A percentile compares a stretch with the other conserved stretches of the same genome.
Evolutionary conservation across 2,329 filamentous ascomycete species (phyloP).

Genomic region (Ceratocystis albifundus): DNA sequence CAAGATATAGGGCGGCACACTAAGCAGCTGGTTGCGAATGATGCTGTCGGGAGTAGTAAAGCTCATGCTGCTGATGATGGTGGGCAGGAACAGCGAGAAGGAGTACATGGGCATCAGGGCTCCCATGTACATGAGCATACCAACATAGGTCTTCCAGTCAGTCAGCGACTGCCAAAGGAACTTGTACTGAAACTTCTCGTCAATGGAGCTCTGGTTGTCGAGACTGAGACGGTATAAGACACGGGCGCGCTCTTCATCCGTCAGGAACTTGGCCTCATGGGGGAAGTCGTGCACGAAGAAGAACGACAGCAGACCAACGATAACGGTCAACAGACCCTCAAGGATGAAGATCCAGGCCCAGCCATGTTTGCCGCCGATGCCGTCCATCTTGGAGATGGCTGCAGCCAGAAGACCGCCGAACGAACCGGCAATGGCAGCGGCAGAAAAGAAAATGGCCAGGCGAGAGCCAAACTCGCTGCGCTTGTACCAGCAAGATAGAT

Average conservation of each 20-base stretch:
- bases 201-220: constrained; percentile 64
- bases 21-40: constrained; percentile 36
- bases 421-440: constrained; percentile 65
- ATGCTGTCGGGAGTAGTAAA: constrained; percentile 31
- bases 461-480: constrained; percentile 69
- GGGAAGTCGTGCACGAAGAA: constrained; percentile 80
- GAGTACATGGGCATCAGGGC: constrained; percentile 60
- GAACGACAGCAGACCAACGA: constrained; percentile 57
- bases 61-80: constrained; percentile 52
- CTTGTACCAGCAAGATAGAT: constrained; percentile 75
- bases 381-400: constrained; percentile 58
- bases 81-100: constrained; percentile 67
- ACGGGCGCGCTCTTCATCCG: constrained; percentile 54
- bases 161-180: constrained; percentile 62
- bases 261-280: constrained; percentile 61
- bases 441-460: constrained; percentile 72
- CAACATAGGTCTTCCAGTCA: constrained; percentile 76
- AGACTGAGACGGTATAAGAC: constrained; percentile 58
- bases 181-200: constrained; percentile 61
- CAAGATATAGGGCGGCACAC: constrained; percentile 35
- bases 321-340: constrained; percentile 57
- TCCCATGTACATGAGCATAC: constrained; percentile 69
- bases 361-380: constrained; percentile 44
- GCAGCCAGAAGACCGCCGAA: constrained; percentile 65
- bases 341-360: constrained; percentile 60